Conservation (phyloP, 2,329 filamentous ascomycete species). For the Leptosphaerulina australis region DNA sequence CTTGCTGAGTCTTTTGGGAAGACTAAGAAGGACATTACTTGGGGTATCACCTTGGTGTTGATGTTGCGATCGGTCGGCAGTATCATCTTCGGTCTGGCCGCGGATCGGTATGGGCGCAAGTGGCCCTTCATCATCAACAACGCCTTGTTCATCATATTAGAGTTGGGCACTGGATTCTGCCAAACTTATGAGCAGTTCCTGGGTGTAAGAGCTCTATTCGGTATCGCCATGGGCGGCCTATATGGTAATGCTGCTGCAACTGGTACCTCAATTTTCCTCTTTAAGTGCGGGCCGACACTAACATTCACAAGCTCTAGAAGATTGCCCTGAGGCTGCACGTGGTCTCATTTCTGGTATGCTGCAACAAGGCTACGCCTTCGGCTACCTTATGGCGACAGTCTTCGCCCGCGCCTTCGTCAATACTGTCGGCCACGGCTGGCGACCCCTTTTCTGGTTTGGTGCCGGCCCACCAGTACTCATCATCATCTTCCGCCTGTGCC, state of each 20-base stretch:
- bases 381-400: constrained; percentile 65
- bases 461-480: constrained; percentile 80
- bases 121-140: constrained; percentile 66
- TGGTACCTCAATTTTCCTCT: constrained; percentile 19
- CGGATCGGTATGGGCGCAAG: constrained; percentile 62
- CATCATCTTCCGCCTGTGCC: constrained; percentile 75
- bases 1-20: constrained; percentile 61
- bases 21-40: constrained; percentile 64
- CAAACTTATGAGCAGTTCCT: constrained; percentile 64
- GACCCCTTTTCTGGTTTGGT: constrained; percentile 88
- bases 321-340: constrained; percentile 63
- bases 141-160: constrained; percentile 64
- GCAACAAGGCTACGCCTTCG: constrained; percentile 69
- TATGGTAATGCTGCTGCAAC: constrained; percentile 68
- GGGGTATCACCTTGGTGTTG: constrained; percentile 57
- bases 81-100: constrained; percentile 61
- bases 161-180: constrained; percentile 66
- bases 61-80: constrained; percentile 67
- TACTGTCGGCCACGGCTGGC: constrained; percentile 80
- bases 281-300: neutral
- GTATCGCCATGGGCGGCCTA: constrained; percentile 68
- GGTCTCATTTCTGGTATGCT: constrained; percentile 67
- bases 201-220: constrained; percentile 64
- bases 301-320: constrained; percentile 58
- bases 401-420: constrained; percentile 68